phyloP scores from a whole-genome alignment of 768 basidiomycete species.

The Collybiopsis confluens region DNA sequence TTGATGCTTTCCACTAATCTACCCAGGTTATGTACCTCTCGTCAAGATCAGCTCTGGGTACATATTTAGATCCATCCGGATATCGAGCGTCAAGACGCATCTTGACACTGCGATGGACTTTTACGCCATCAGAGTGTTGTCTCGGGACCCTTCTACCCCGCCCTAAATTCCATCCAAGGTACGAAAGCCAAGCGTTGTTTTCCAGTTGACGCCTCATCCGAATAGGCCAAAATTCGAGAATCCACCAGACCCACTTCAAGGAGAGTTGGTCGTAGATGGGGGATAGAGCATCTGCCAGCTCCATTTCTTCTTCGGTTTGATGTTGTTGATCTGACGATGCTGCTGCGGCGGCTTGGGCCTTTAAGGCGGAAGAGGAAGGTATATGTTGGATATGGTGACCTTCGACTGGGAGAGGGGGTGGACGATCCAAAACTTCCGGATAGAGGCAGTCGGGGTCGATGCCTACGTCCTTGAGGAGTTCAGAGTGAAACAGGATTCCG shows the following conservation, averaged over 20 bases:
- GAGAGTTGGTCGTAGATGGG: conserved; percentile 55
- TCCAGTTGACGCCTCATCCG: conserved; percentile 35
- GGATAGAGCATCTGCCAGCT: conserved; percentile 49
- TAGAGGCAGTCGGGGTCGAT: conserved; percentile 42
- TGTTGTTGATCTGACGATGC: conserved; percentile 21
- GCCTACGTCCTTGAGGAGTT: conserved; percentile 41
- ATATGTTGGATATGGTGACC: conserved; percentile 17
- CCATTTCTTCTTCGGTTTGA: conserved; percentile 57
- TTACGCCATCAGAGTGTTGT: conserved; percentile 29
- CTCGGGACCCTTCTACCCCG: conserved; percentile 36
- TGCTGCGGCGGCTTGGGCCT: conserved; percentile 14
- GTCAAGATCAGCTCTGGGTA: conserved; percentile 34
- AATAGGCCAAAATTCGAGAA: conserved; percentile 50
- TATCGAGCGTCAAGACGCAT: conserved; percentile 39
- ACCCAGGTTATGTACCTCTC: conserved; percentile 34
- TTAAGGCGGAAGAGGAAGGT: conserved; percentile 13
- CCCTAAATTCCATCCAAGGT: conserved; percentile 35
- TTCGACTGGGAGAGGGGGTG: conserved; percentile 33
- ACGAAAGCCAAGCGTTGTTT: conserved; percentile 34
- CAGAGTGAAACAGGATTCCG: conserved; percentile 56
- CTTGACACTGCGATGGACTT: conserved; percentile 44
- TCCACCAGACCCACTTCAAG: conserved; percentile 54
- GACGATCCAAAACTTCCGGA: conserved; percentile 35
- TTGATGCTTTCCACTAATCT: too few species aligned
- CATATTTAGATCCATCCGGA: conserved; percentile 24